Evolutionary conservation across 257 asterid genomes (phyloP).

Genomic region (Scutellaria galericulata): DNA sequence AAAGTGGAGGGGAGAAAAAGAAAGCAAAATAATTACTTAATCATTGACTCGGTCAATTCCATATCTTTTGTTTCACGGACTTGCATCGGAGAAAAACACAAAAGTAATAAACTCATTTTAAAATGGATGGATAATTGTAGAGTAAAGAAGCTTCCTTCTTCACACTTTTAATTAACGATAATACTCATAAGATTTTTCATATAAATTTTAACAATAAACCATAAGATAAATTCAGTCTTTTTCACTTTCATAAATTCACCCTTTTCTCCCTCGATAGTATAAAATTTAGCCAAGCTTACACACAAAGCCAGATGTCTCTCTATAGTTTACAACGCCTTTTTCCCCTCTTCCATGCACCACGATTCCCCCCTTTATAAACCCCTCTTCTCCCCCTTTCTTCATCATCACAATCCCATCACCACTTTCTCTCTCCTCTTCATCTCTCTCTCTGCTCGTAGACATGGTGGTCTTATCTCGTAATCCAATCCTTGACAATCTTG

Average conservation of each 20-base stretch:
- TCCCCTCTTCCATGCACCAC: slow-evolving; percentile 34
- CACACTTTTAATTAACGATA: neutral
- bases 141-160: too few species aligned
- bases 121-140: neutral
- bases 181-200: too few species aligned
- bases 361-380: slow-evolving; percentile 5
- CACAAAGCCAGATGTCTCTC: slow-evolving; percentile 38
- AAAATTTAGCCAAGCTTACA: slow-evolving; percentile 24
- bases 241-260: too few species aligned
- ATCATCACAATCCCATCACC: neutral
- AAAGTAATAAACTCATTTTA: too few species aligned
- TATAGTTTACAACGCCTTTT: slow-evolving; percentile 33
- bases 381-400: neutral
- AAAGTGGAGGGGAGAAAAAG: too few species aligned
- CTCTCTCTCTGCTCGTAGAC: slow-evolving; percentile 12
- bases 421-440: too few species aligned
- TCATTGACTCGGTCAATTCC: too few species aligned
- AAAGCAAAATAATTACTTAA: too few species aligned
- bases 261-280: slow-evolving; percentile 25
- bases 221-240: too few species aligned
- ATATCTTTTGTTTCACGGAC: neutral
- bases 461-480: slow-evolving; percentile 52
- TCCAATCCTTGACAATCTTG: slow-evolving; percentile 25
- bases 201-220: too few species aligned
- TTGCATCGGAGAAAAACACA: neutral